Percentiles rank a stretch among this genome's conserved stretches.
Conservation (phyloP, 2,329 filamentous ascomycete genomes). For the Sporothrix pallida region DNA sequence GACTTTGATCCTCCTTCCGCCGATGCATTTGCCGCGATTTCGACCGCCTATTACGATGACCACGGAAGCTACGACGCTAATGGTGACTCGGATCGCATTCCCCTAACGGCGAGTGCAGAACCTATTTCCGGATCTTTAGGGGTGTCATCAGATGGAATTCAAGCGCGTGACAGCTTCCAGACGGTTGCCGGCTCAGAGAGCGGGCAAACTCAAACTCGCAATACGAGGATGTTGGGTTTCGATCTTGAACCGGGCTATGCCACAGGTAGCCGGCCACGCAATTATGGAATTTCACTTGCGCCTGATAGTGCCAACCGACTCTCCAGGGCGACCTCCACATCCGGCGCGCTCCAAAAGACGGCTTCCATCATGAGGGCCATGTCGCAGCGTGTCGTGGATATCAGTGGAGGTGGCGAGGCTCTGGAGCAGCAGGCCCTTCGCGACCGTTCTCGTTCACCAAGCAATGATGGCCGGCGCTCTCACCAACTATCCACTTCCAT, state of each 20-base stretch:
- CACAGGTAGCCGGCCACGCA: constrained; percentile 55
- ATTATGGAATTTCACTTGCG: constrained; percentile 62
- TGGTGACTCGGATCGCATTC: constrained; percentile 63
- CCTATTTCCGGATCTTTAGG: constrained; percentile 60
- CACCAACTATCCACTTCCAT: constrained; percentile 53
- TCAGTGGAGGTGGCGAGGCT: constrained; percentile 89
- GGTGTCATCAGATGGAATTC: constrained; percentile 48
- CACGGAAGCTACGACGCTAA: constrained; percentile 46
- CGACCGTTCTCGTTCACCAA: constrained; percentile 63
- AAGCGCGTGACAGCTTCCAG: constrained; percentile 62
- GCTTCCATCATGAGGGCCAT: constrained; percentile 81
- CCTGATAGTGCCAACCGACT: constrained; percentile 57
- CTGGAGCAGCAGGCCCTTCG: constrained; percentile 73
- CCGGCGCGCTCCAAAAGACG: constrained; percentile 69
- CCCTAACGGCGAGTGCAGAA: constrained; percentile 61
- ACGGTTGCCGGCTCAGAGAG: constrained; percentile 62
- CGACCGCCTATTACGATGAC: constrained; percentile 52
- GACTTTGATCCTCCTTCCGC: constrained; percentile 33
- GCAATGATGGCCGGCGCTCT: constrained; percentile 57
- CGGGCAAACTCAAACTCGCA: constrained; percentile 56
- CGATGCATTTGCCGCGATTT: constrained; percentile 44
- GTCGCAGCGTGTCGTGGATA: constrained; percentile 96
- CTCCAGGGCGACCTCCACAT: constrained; percentile 67
- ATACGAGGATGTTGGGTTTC: constrained; percentile 60
- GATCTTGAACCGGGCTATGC: constrained; percentile 64